Evolutionary conservation across 495 filamentous ascomycete genomes (phyloP).

Genomic region (Hyaloscypha variabilis): DNA sequence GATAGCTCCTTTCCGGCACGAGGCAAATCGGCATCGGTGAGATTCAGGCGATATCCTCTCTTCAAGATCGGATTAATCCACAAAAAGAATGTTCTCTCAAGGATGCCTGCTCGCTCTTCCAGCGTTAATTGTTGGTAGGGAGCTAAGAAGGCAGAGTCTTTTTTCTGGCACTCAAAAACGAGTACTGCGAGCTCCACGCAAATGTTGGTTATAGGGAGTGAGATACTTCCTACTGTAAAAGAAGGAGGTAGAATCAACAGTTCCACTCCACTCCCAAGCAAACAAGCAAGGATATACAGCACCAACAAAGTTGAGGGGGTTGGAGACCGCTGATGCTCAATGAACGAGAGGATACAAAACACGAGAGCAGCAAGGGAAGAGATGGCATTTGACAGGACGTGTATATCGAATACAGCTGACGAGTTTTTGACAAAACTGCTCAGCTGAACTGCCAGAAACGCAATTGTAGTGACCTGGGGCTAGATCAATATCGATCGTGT

Average conservation of each 20-base stretch:
- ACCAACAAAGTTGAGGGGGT: conserved; percentile 53
- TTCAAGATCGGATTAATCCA: conserved; percentile 65
- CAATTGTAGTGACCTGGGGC: no score
- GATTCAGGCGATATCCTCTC: conserved; percentile 46
- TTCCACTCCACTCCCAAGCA: conserved; percentile 49
- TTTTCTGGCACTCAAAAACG: conserved; percentile 44
- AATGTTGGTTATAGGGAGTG: not conserved
- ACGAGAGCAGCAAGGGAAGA: conserved; percentile 37
- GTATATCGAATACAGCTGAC: no score
- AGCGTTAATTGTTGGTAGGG: conserved; percentile 5
- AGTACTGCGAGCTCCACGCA: conserved; percentile 11
- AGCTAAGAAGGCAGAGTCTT: conserved; percentile 39
- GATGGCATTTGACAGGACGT: not conserved
- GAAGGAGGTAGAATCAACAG: conserved; percentile 37
- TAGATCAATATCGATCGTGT: no score
- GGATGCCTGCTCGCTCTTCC: conserved; percentile 20
- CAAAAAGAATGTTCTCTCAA: conserved; percentile 52
- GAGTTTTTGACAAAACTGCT: no score
- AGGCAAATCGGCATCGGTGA: conserved; percentile 50
- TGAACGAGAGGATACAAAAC: conserved; percentile 49
- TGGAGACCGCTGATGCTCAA: conserved; percentile 51
- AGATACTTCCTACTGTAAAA: conserved; percentile 36
- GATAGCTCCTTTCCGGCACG: conserved; percentile 46
- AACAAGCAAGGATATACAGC: conserved; percentile 54
- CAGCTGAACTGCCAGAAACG: no score